These are phyloP conservation scores for Yamadazyma trypodendri DNA, from an alignment of 1,139 yeast species.

Conservation along the genomic window DNA sequence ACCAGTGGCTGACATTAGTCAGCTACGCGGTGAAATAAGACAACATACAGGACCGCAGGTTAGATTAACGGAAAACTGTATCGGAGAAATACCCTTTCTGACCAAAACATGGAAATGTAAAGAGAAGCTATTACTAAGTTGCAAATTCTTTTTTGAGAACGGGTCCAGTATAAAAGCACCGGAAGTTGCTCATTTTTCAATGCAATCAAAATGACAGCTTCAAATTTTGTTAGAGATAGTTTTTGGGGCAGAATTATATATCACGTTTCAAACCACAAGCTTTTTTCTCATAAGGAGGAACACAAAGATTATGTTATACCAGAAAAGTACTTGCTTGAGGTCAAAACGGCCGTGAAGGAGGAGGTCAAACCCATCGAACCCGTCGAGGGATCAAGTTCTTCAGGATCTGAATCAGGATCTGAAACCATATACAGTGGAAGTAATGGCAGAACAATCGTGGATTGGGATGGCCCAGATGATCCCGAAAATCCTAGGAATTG, in stretches of 20 bases:
- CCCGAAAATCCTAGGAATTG: slow-evolving; percentile 33
- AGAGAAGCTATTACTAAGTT: no score
- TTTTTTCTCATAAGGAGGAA: slow-evolving; percentile 32
- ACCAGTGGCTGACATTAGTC: no score
- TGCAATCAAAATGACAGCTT: no score
- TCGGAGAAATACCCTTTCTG: no score
- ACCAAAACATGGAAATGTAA: no score
- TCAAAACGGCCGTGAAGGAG: not conserved
- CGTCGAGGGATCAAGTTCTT: not conserved
- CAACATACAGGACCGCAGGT: no score
- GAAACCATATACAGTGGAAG: not conserved
- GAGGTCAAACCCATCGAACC: not conserved
- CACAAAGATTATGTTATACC: slow-evolving; percentile 30
- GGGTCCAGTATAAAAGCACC: no score
- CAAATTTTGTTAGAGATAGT: slow-evolving; percentile 28
- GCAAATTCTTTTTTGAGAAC: no score
- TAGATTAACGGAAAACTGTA: no score
- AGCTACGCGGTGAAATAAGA: no score
- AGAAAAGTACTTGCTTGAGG: slow-evolving; percentile 24
- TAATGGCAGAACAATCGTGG: slow-evolving; percentile 4
- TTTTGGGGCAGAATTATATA: slow-evolving; percentile 34
- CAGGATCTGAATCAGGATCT: no score
- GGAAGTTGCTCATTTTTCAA: no score
- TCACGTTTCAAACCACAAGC: slow-evolving; percentile 31
- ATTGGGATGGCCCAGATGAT: slow-evolving; percentile 24